Evolutionary conservation across 352 stramenopile genomes (phyloP), one percentile per base, ranked within the genome.

Genomic region (Elongisporangium prolatum): DNA sequence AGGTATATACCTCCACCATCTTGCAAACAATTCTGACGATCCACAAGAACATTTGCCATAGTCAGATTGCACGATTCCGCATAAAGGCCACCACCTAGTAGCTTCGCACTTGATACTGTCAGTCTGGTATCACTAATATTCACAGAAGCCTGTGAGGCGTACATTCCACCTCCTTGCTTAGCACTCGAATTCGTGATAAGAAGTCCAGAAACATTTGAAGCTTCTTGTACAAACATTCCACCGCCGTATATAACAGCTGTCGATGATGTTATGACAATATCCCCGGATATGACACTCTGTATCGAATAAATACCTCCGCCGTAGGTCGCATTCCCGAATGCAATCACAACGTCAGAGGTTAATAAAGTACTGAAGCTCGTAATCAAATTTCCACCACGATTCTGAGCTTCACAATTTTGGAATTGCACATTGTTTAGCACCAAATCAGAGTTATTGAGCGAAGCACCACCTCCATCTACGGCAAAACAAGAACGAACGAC

Each of bases 1-100:
- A 80, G 10, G 37, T 74, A 71, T 6, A 80, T 40, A 0, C 53
- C 68, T 0, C 80, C 77, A n/a, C 80, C 77, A 11, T 50, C 60
- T 1, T 60, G 51, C 0, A 22, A 22, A 9, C 56, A 58, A 17
- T 54, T 57, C 21, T 53, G 61, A 13, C 38, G 34, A 2, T 54
- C 24, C 10, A 61, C 16, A 13, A 68, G 49, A 4, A 47, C 17
- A 18, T 62, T 56, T 21, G 48, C 21, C 2, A 59, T 20, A 11
- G n/a, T 17, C 17, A 44, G 0, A 4, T 44, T 44, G 10, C 34
- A 17, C 2, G 34, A 44, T 44, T 44, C 34, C 17, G 34, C 34
- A 4, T 44, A 17, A 17, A 44, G 34, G 34, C 34, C 34, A 44
- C 34, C 34, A 13, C 34, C 34, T 44, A 9, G 34, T 13, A 44